Base-by-base conservation (phyloP, 345 rosid genomes). In the Nephelium lappaceum region DNA sequence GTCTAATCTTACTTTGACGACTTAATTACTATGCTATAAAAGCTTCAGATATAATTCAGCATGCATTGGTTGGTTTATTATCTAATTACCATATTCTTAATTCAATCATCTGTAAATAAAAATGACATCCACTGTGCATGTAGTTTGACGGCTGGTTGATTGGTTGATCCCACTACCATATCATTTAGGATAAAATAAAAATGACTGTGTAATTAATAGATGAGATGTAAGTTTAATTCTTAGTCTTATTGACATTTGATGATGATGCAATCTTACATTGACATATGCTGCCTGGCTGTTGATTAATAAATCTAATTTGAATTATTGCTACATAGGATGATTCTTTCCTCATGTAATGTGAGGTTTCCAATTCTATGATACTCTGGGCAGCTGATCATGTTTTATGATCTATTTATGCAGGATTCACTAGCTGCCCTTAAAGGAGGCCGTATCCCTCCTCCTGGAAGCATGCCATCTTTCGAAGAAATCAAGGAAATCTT, bases 361-460 rank as follows among this genome's bases (percentile, higher is more conserved):
- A 23, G 21, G 6, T 15, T 73, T 38, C 58, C 14, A 6, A 21
- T 39, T 14, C 12, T 21, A 36, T 57, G 36, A 31, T 1, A 31
- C 2, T 27, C 53, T 55, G 25, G 64, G 39, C n/a, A 15, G 18
- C 24, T 38, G 58, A 31, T 73, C 41, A 11, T 60, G 24, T 25
- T 45, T 51, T 69, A 61, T 71, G 6, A 51, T 69, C 27, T 24
- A 58, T 47, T 77, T 31, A 4, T 83, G 83, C 86, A 95, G 98
- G 97, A 90, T 69, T 83, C 98, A 75, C 83, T 95, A 7, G 61
- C 70, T 72, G 98, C 97, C 51, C 89, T 95, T 41, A 93, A 90
- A 80, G 90, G 98, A 79, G 98, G 98, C 25, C 90, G 95, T 45
- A 85, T 95, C 51, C 98, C 97, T 69, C 86, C 95, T 57, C 98